These are phyloP conservation scores for Phytophthora nicotianae DNA, from an alignment of 352 stramenopile genomes.

Conservation along the genomic window DNA sequence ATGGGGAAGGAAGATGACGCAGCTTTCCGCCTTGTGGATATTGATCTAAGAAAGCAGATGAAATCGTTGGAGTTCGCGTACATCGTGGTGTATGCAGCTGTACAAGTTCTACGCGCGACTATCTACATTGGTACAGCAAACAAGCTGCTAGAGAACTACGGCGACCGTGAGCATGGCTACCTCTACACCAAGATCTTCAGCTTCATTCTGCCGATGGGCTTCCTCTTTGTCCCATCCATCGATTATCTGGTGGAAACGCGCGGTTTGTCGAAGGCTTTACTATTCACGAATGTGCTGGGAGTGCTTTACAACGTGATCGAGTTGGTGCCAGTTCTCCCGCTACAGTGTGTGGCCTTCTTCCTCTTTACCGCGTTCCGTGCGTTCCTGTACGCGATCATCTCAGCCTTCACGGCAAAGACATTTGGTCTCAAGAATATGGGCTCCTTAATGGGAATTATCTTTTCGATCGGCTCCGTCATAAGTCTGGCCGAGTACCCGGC, in stretches of 20 bases:
- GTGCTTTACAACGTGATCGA: conserved; percentile 76
- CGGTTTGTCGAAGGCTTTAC: conserved; percentile 67
- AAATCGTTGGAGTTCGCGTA: conserved; percentile 83
- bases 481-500: conserved; percentile 82
- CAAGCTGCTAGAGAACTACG: conserved; percentile 85
- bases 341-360: conserved; percentile 79
- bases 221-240: conserved; percentile 86
- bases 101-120: conserved; percentile 81
- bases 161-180: conserved; percentile 61
- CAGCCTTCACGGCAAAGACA: conserved; percentile 85
- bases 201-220: conserved; percentile 82
- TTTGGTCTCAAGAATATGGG: conserved; percentile 88
- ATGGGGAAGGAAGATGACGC: conserved; percentile 25
- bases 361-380: conserved; percentile 85
- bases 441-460: conserved; percentile 84
- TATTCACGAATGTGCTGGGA: conserved; percentile 76
- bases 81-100: conserved; percentile 68
- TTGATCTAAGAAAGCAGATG: conserved; percentile 65
- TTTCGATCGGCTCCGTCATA: conserved; percentile 75
- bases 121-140: conserved; percentile 89
- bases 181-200: conserved; percentile 89
- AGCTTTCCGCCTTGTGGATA: conserved; percentile 55
- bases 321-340: conserved; percentile 62
- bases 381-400: conserved; percentile 89
- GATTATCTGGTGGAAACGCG: conserved; percentile 82